Percentiles rank a stretch among this genome's conserved stretches.
phyloP scores from a whole-genome alignment of 1,284 basidiomycete genomes.

The Cryptococcus amylolentus region DNA sequence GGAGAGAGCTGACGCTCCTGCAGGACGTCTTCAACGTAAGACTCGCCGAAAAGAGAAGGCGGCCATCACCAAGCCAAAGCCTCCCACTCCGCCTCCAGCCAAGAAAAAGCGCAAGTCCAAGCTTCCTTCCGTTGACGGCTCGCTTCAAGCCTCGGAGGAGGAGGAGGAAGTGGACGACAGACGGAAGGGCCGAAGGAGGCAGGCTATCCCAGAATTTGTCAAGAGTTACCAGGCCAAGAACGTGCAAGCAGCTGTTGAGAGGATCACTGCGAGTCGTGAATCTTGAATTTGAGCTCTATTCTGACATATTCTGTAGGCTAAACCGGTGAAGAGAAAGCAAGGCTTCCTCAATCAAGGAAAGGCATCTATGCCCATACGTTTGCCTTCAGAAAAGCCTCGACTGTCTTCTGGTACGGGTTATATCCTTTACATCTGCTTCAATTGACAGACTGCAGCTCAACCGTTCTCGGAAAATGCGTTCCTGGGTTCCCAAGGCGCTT shows the following conservation, averaged over 20 bases:
- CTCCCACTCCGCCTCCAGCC: not conserved
- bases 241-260: not conserved
- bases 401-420: not conserved
- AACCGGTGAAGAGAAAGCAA: not conserved
- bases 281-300: not conserved
- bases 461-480: slow-evolving; percentile 1
- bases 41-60: slow-evolving; percentile 14
- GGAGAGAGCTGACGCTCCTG: not conserved
- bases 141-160: not conserved
- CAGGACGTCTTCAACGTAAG: slow-evolving; percentile 18
- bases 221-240: slow-evolving; percentile 4
- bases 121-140: not conserved
- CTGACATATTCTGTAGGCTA: not conserved
- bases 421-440: no score
- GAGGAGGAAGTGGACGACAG: not conserved
- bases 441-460: not conserved
- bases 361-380: slow-evolving; percentile 8
- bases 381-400: slow-evolving; percentile 1
- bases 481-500: not conserved
- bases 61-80: slow-evolving; percentile 15
- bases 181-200: not conserved
- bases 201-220: not conserved
- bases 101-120: not conserved
- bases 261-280: not conserved
- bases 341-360: slow-evolving; percentile 8